These are phyloP conservation scores for Phlebopus sp. DNA, from an alignment of 1,284 basidiomycete genomes.

Conservation along the genomic window DNA sequence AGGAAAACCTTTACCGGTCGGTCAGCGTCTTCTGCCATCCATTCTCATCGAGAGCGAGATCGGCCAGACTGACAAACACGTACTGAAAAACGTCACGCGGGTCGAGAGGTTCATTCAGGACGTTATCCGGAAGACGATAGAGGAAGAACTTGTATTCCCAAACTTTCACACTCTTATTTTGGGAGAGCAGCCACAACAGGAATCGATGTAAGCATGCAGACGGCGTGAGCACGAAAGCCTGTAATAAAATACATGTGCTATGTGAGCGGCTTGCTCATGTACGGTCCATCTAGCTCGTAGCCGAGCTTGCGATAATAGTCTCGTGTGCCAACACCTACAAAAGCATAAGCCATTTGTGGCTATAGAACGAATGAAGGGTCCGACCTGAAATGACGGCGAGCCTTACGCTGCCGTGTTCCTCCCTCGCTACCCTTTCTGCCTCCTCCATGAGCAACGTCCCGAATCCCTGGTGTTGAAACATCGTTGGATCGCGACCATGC, in stretches of 20 bases:
- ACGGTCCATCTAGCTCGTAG: conserved; percentile 94
- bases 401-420: conserved; percentile 94
- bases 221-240: conserved; percentile 12
- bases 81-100: conserved; percentile 93
- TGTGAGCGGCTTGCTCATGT: conserved; percentile 84
- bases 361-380: conserved; percentile 18
- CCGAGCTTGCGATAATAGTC: conserved; percentile 94
- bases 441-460: conserved; percentile 99
- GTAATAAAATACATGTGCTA: conserved; percentile 26
- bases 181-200: conserved; percentile 37
- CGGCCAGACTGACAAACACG: conserved; percentile 93
- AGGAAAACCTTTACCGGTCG: conserved; percentile 69
- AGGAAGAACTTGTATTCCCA: conserved; percentile 91
- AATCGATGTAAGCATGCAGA: background rate
- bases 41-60: conserved; percentile 96
- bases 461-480: conserved; percentile 97
- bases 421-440: conserved; percentile 96
- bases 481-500: conserved; percentile 95
- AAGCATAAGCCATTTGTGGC: conserved; percentile 5
- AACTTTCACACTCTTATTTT: conserved; percentile 86
- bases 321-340: conserved; percentile 82
- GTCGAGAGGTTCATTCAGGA: conserved; percentile 96
- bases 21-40: conserved; percentile 84
- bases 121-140: conserved; percentile 89
- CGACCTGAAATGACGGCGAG: conserved; percentile 93